phyloP scores from a whole-genome alignment of 177 flowering plant genomes.

The Telopea speciosissima region DNA sequence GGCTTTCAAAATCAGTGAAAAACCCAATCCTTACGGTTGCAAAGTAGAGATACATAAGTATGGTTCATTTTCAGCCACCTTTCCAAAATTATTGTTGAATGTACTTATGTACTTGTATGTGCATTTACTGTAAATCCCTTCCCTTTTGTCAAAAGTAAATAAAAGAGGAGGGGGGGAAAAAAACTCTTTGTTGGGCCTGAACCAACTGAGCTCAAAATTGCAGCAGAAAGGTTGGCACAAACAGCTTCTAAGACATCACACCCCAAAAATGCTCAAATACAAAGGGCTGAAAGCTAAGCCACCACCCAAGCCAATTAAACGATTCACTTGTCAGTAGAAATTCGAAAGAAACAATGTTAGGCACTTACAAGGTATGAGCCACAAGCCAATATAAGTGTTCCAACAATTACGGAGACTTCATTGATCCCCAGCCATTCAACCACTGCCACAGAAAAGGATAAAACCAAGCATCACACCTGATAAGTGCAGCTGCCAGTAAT shows the following conservation, averaged over 20 bases:
- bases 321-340: background rate
- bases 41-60: background rate
- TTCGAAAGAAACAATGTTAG: conserved; percentile 5
- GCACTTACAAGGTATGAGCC: conserved; percentile 79
- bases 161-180: background rate
- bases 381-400: conserved; percentile 34
- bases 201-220: background rate
- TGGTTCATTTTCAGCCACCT: background rate
- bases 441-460: conserved; percentile 36
- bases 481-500: background rate
- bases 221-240: background rate
- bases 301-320: background rate
- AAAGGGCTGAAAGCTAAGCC: background rate
- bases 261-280: no score
- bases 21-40: background rate
- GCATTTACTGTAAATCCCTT: background rate
- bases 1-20: background rate
- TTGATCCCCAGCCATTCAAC: conserved; percentile 50
- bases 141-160: background rate
- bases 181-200: background rate
- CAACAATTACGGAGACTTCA: conserved; percentile 31
- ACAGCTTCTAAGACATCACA: no score
- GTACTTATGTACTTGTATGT: no score
- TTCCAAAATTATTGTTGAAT: no score
- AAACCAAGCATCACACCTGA: conserved; percentile 1